Evolutionary conservation across 2,329 filamentous ascomycete species (phyloP), one percentile per base, ranked within the genome.

Genomic region (Cryphonectria radicalis): DNA sequence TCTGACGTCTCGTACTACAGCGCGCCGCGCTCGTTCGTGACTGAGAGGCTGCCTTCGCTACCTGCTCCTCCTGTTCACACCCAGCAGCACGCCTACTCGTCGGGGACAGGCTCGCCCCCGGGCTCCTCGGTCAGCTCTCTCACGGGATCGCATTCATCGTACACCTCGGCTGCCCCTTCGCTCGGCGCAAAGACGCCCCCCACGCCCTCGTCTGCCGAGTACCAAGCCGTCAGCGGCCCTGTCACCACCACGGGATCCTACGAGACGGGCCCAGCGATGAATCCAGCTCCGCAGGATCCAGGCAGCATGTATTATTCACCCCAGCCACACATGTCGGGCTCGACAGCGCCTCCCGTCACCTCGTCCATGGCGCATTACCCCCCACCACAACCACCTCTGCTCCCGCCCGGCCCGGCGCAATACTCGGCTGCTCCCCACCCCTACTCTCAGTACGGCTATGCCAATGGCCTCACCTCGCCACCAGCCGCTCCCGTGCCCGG

Each of bases 381-480:
- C n/a, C 90, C 91, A 70, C 92, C 93, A 72, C 93, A 95, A 76
- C 91, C 93, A 14, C 88, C 92, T 11, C 85, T 94, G 73, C 83
- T 95, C 77, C 94, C 93, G 77, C 91, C 92, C 25, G 90, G 89
- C 0, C 91, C 91, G 46, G 85, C 86, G 5, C 89, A 90, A 74
- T 97, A 96, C 80, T 84, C 88, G 2, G 87, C 82, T n/a, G 88
- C 74, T 77, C 83, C 78, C 81, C 89, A 73, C 76, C 87, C 96
- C 84, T 82, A 84, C 74, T 81, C 68, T 68, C 89, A 91, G 75
- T 97, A 97, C 80, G 88, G 86, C 42, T 97, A 97, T 77, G 78
- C 88, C 57, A 93, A 92, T 82, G 92, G 92, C 64, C 86, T 97
- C 73, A 90, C 93, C 3, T 95, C 94, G n/a, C 92, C 93, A n/a